Conservation (phyloP, 2,329 filamentous ascomycete genomes). For the Chaetomium olivaceum region DNA sequence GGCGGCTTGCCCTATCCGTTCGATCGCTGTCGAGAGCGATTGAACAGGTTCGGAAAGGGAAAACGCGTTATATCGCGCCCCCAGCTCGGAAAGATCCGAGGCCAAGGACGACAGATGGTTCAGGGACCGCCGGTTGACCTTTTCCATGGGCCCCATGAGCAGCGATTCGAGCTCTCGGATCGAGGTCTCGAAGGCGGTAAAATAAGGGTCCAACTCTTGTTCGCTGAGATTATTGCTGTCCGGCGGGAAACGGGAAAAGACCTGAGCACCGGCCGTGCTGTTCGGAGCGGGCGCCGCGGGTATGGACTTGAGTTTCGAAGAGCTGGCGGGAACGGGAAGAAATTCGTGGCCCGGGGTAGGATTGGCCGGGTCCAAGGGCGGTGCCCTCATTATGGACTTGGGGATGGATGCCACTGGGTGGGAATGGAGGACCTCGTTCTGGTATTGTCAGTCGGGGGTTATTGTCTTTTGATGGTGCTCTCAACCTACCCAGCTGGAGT, state of each 20-base stretch:
- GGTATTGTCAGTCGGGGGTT: slow-evolving; percentile 37
- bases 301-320: slow-evolving; percentile 76
- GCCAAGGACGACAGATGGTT: slow-evolving; percentile 82
- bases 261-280: slow-evolving; percentile 48
- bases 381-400: slow-evolving; percentile 90
- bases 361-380: slow-evolving; percentile 93
- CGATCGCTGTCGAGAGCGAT: slow-evolving; percentile 87
- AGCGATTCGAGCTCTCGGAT: slow-evolving; percentile 89
- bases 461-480: neutral
- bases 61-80: slow-evolving; percentile 95
- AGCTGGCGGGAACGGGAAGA: slow-evolving; percentile 80
- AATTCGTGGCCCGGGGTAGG: slow-evolving; percentile 83
- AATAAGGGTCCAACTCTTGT: slow-evolving; percentile 92
- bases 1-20: slow-evolving; percentile 89
- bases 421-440: slow-evolving; percentile 94
- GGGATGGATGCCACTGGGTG: slow-evolving; percentile 88
- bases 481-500: slow-evolving; percentile 86
- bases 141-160: slow-evolving; percentile 91
- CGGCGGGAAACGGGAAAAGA: slow-evolving; percentile 80
- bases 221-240: slow-evolving; percentile 72
- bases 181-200: slow-evolving; percentile 86
- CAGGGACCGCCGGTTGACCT: slow-evolving; percentile 87
- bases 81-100: slow-evolving; percentile 86
- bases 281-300: slow-evolving; percentile 39
- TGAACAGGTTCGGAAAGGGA: slow-evolving; percentile 89